Conservation (phyloP, 768 basidiomycete species). For the Phlebiopsis flavidoalba region DNA sequence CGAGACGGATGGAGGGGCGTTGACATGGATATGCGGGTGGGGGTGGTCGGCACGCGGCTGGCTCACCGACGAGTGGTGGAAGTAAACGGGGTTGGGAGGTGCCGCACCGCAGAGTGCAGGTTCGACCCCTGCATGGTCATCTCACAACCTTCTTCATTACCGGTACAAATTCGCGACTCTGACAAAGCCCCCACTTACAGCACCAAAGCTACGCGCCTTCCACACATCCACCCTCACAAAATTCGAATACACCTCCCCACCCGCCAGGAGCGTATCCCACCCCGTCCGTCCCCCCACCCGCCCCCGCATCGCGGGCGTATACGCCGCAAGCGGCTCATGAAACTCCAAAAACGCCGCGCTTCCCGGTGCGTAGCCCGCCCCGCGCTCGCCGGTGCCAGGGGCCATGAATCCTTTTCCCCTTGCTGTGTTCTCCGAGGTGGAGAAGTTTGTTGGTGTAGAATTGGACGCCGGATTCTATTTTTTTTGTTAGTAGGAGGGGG, state of each 20-base stretch:
- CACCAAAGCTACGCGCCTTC: no score
- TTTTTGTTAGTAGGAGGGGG: background rate
- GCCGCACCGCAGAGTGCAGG: no score
- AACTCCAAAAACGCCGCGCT: slow-evolving; percentile 31
- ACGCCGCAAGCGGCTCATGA: slow-evolving; percentile 56
- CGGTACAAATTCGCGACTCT: no score
- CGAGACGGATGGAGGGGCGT: no score
- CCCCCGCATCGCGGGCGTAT: slow-evolving; percentile 29
- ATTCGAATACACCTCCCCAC: slow-evolving; percentile 71
- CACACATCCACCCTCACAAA: slow-evolving; percentile 56
- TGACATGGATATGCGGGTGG: no score
- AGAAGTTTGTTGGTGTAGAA: slow-evolving; percentile 63
- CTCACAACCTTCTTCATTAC: no score
- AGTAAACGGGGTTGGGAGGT: no score
- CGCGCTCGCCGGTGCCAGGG: slow-evolving; percentile 57
- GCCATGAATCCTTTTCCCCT: slow-evolving; percentile 74
- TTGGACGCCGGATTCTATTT: slow-evolving; percentile 66
- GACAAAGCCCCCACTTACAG: no score
- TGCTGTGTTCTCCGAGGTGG: slow-evolving; percentile 42
- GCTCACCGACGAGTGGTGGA: no score
- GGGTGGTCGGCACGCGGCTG: no score
- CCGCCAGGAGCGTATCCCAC: slow-evolving; percentile 63
- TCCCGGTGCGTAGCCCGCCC: slow-evolving; percentile 47
- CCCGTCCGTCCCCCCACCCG: slow-evolving; percentile 34
- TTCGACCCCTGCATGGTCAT: no score